Evolutionary conservation across 306 rosid genomes (phyloP).

Genomic region (Vicia sativa): DNA sequence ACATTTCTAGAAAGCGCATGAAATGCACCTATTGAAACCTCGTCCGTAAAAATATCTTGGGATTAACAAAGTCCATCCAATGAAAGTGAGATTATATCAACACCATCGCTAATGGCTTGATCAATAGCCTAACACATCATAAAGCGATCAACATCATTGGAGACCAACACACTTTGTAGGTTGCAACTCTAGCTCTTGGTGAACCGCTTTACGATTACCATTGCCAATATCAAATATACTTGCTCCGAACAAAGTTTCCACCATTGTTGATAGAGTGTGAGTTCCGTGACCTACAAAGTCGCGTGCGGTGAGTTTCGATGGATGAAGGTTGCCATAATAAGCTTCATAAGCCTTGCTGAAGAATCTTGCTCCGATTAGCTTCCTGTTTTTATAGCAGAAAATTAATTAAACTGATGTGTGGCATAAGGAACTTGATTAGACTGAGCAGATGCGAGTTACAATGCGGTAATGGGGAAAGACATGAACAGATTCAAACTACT

Average conservation of each 20-base stretch:
- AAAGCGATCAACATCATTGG: constrained; percentile 33
- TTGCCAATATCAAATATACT: constrained; percentile 54
- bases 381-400: no score
- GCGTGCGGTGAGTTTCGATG: constrained; percentile 38
- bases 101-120: no score
- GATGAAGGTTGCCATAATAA: neutral
- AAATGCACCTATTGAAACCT: no score
- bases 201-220: constrained; percentile 90
- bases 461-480: no score
- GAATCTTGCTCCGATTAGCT: constrained; percentile 75
- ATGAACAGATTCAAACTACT: constrained; percentile 7
- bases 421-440: no score
- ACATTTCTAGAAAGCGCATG: constrained; percentile 57
- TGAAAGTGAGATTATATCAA: constrained; percentile 57
- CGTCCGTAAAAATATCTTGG: constrained; percentile 35
- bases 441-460: no score
- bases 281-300: constrained; percentile 75
- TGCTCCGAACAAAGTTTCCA: constrained; percentile 58
- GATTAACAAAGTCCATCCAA: constrained; percentile 25
- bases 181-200: constrained; percentile 66
- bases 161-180: constrained; percentile 84
- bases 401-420: no score
- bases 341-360: constrained; percentile 52
- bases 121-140: constrained; percentile 60
- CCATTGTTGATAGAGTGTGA: constrained; percentile 77